These are phyloP conservation scores for Erigeron philadelphicus DNA, from an alignment of 140 eudicot genomes.

Conservation along the genomic window DNA sequence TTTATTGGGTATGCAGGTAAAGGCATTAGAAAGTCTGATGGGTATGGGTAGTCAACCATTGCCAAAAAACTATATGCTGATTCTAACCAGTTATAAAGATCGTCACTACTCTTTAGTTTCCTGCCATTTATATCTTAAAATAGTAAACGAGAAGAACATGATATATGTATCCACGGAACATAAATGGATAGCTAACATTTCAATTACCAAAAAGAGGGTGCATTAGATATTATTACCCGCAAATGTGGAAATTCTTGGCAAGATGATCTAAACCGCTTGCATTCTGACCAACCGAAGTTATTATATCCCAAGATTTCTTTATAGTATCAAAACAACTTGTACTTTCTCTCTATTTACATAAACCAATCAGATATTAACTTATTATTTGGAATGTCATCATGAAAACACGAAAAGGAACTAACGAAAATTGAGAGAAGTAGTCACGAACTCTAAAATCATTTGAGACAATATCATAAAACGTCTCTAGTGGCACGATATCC, in stretches of 20 bases:
- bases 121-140: conserved; percentile 34
- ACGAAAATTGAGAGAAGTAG: conserved; percentile 4
- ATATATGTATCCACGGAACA: neutral
- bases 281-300: conserved; percentile 42
- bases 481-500: conserved; percentile 74
- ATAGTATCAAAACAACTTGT: conserved; percentile 75
- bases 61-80: conserved; percentile 86
- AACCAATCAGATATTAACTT: neutral
- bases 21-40: conserved; percentile 77
- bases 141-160: conserved; percentile 7
- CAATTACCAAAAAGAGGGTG: neutral
- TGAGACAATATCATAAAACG: conserved; percentile 81
- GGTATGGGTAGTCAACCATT: conserved; percentile 83
- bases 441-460: conserved; percentile 61
- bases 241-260: conserved; percentile 60
- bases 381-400: neutral
- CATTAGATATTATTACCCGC: conserved; percentile 42
- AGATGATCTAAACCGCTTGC: conserved; percentile 56
- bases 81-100: conserved; percentile 60
- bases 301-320: conserved; percentile 71
- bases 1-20: conserved; percentile 82
- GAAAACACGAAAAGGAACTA: neutral
- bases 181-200: neutral
- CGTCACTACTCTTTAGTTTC: conserved; percentile 54
- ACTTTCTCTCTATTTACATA: conserved; percentile 57